Conservation (phyloP, 768 basidiomycete species). For the Lactifluus subvellereus region DNA sequence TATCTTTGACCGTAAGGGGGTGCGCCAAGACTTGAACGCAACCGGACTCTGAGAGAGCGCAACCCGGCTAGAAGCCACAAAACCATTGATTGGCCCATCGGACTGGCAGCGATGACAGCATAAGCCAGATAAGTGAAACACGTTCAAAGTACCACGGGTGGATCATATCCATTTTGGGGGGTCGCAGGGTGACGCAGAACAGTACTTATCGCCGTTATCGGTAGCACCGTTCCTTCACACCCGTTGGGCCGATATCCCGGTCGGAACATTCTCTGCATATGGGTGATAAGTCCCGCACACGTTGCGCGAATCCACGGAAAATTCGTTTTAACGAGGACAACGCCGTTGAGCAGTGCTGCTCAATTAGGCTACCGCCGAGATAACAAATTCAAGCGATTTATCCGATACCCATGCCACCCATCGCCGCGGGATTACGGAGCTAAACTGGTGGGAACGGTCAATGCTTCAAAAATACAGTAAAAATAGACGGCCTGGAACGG, state of each 20-base stretch:
- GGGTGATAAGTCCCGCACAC: not conserved
- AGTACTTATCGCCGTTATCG: not conserved
- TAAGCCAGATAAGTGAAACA: not conserved
- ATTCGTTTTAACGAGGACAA: not conserved
- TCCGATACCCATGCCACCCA: not conserved
- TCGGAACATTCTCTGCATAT: not conserved
- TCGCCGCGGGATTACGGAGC: not conserved
- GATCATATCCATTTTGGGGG: constrained; percentile 6
- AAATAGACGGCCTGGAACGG: too few species aligned
- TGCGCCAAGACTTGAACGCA: not conserved
- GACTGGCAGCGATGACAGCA: not conserved
- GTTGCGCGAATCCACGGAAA: not conserved
- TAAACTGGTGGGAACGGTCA: not conserved
- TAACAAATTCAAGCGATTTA: not conserved
- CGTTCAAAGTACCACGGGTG: not conserved
- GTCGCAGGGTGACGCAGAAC: not conserved
- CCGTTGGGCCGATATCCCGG: not conserved
- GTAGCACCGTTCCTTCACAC: not conserved
- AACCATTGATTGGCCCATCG: not conserved
- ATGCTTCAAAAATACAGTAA: not conserved
- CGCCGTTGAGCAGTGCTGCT: not conserved
- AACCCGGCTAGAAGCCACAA: not conserved
- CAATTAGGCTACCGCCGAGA: constrained; percentile 1
- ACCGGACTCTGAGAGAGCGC: not conserved
- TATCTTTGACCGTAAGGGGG: not conserved